phyloP scores from a whole-genome alignment of 2,329 filamentous ascomycete genomes.

The Epichloe hybrida region DNA sequence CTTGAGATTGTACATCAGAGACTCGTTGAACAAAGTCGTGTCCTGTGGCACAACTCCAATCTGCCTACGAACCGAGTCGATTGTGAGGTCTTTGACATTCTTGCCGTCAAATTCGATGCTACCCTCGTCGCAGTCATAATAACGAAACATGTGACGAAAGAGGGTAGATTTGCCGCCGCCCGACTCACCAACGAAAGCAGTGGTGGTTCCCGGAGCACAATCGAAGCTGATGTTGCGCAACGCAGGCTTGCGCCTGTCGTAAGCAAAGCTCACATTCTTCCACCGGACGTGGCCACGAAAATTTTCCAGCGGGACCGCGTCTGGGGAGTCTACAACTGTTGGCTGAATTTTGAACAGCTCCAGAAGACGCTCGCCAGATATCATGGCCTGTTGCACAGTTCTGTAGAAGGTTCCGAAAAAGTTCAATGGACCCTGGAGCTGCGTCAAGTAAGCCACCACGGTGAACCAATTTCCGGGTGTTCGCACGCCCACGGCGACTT shows the following conservation, averaged over 20 bases:
- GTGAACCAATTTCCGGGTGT: slow-evolving; percentile 59
- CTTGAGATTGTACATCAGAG: slow-evolving; percentile 85
- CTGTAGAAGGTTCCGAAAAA: slow-evolving; percentile 93
- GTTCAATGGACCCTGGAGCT: slow-evolving; percentile 68
- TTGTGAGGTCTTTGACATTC: slow-evolving; percentile 75
- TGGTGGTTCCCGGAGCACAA: slow-evolving; percentile 81
- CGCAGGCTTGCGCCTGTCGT: slow-evolving; percentile 75
- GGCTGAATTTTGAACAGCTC: slow-evolving; percentile 95
- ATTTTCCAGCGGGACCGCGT: slow-evolving; percentile 45
- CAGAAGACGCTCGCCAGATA: slow-evolving; percentile 87
- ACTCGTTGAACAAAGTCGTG: slow-evolving; percentile 88
- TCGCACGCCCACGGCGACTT: slow-evolving; percentile 54
- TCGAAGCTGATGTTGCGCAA: slow-evolving; percentile 73
- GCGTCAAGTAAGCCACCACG: slow-evolving; percentile 66
- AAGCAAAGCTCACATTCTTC: slow-evolving; percentile 80
- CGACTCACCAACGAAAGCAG: slow-evolving; percentile 90
- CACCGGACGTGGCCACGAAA: slow-evolving; percentile 78
- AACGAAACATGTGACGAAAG: slow-evolving; percentile 89
- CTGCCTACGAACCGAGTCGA: slow-evolving; percentile 79
- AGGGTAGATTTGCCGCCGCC: slow-evolving; percentile 95
- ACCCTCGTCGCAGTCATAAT: slow-evolving; percentile 76
- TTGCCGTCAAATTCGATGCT: slow-evolving; percentile 73
- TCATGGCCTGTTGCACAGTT: slow-evolving; percentile 92
- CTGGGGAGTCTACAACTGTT: slow-evolving; percentile 68
- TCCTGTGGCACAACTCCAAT: slow-evolving; percentile 97